These are phyloP conservation scores for Rubia yunnanensis DNA, from an alignment of 257 asterid genomes.

Conservation along the genomic window DNA sequence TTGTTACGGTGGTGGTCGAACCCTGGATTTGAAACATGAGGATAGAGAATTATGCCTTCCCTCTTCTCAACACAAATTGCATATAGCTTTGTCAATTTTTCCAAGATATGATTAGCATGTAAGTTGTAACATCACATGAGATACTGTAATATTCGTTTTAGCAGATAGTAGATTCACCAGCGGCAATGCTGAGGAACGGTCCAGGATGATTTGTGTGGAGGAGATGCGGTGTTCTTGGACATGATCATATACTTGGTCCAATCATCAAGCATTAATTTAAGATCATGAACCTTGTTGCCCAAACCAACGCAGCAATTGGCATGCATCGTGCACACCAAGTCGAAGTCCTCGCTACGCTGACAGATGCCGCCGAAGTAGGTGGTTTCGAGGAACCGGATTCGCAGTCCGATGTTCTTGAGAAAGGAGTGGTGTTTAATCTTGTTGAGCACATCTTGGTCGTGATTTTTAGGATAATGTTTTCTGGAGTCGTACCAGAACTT, in stretches of 20 bases:
- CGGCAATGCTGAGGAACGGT: not conserved
- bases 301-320: slow-evolving; percentile 61
- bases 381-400: slow-evolving; percentile 40
- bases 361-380: slow-evolving; percentile 50
- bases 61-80: too few species aligned
- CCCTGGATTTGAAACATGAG: too few species aligned
- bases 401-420: slow-evolving; percentile 26
- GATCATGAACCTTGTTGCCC: slow-evolving; percentile 47
- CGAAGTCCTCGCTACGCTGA: slow-evolving; percentile 39
- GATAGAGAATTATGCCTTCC: too few species aligned
- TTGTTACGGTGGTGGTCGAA: too few species aligned
- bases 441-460: slow-evolving; percentile 52
- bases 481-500: slow-evolving; percentile 43
- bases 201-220: not conserved
- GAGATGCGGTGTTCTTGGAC: slow-evolving; percentile 7
- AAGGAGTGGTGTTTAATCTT: slow-evolving; percentile 30
- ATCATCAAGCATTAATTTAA: slow-evolving; percentile 34
- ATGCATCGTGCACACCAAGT: slow-evolving; percentile 9
- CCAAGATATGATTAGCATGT: too few species aligned
- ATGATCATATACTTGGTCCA: slow-evolving; percentile 37
- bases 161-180: not conserved
- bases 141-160: too few species aligned
- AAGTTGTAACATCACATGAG: too few species aligned
- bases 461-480: slow-evolving; percentile 17
- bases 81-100: too few species aligned